phyloP scores from a whole-genome alignment of 352 stramenopile species.

The Globisporangium recalcitrans region DNA sequence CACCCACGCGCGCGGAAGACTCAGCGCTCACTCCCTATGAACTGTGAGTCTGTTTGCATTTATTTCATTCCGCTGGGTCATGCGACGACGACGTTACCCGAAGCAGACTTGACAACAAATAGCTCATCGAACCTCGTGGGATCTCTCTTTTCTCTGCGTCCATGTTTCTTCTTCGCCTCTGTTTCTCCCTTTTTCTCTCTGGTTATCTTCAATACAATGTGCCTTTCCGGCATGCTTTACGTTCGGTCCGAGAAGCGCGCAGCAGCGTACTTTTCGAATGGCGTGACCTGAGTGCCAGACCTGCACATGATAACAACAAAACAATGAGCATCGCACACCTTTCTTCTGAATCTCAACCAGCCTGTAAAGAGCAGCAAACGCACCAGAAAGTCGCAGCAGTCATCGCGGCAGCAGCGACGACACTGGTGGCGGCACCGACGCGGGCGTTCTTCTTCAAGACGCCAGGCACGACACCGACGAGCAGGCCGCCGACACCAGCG shows the following conservation, averaged over 20 bases:
- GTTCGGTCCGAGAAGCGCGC: slow-evolving; percentile 40
- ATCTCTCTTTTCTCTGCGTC: background rate
- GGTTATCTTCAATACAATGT: slow-evolving; percentile 14
- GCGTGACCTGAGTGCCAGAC: slow-evolving; percentile 33
- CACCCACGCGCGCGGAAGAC: background rate
- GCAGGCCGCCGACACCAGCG: slow-evolving; percentile 51
- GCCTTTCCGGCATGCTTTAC: slow-evolving; percentile 23
- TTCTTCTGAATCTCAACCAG: background rate
- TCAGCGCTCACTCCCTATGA: background rate
- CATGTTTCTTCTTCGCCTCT: background rate
- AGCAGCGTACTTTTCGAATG: slow-evolving; percentile 70
- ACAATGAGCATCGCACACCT: background rate
- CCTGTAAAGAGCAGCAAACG: slow-evolving; percentile 10
- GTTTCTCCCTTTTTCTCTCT: background rate
- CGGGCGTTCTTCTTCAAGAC: slow-evolving; percentile 77
- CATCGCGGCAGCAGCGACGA: slow-evolving; percentile 43
- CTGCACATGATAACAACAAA: slow-evolving; percentile 18
- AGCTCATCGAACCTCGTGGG: background rate
- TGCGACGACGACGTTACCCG: slow-evolving; percentile 1
- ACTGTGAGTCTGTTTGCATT: background rate
- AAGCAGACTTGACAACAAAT: background rate
- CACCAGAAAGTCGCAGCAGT: slow-evolving; percentile 65
- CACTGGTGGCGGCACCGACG: slow-evolving; percentile 40
- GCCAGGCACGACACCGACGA: slow-evolving; percentile 62
- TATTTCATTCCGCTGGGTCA: slow-evolving; percentile 4